These are phyloP conservation scores for Maudiozyma turicensis DNA, from an alignment of 805 yeast genomes.

Conservation along the genomic window DNA sequence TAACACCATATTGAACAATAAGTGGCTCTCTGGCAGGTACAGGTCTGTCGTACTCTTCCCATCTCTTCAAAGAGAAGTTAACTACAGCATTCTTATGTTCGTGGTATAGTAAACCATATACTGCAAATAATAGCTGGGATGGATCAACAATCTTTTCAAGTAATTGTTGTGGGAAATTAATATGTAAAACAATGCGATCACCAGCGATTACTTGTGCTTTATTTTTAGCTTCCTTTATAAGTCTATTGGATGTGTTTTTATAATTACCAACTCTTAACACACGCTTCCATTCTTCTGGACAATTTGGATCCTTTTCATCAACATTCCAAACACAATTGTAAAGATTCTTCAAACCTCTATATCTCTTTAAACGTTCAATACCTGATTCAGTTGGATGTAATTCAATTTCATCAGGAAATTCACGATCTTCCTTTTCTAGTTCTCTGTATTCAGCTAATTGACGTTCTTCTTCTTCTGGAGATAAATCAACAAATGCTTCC, in stretches of 20 bases:
- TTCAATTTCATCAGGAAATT: conserved; percentile 94
- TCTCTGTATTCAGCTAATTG: conserved; percentile 63
- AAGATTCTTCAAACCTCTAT: conserved; percentile 80
- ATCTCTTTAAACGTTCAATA: conserved; percentile 60
- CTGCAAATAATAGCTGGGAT: conserved; percentile 40
- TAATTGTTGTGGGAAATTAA: conserved; percentile 46
- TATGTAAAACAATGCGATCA: conserved; percentile 45
- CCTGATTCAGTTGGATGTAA: conserved; percentile 68
- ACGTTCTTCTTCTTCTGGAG: conserved; percentile 73
- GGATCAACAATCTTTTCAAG: conserved; percentile 38
- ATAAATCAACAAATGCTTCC: conserved; percentile 62
- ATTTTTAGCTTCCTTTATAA: conserved; percentile 45
- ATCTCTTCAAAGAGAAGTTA: conserved; percentile 71
- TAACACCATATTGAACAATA: conserved; percentile 86
- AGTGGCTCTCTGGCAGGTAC: conserved; percentile 73
- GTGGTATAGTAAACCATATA: conserved; percentile 70
- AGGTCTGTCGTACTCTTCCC: conserved; percentile 86
- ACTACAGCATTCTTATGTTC: conserved; percentile 82
- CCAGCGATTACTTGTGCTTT: conserved; percentile 52
- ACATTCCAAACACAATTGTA: conserved; percentile 79
- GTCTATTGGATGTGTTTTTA: conserved; percentile 62
- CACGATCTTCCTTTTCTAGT: conserved; percentile 71
- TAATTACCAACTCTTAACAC: conserved; percentile 66
- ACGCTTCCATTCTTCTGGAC: conserved; percentile 72
- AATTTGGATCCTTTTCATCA: conserved; percentile 66